Evolutionary conservation across 148 eudicot genomes (phyloP).

Genomic region (Rhododendron griersonianum): DNA sequence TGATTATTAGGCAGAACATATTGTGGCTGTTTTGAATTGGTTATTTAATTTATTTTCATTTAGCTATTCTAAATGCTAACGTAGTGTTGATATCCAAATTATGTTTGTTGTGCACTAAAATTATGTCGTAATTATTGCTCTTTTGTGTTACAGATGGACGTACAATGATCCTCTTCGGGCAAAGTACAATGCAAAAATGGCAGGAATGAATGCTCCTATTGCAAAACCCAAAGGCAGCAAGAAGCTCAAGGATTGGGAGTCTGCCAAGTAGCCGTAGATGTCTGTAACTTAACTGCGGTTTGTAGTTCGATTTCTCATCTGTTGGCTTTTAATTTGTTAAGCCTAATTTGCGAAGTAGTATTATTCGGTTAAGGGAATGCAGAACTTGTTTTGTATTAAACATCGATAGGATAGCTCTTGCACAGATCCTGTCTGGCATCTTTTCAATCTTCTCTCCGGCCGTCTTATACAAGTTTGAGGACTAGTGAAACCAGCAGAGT

Average conservation of each 20-base stretch:
- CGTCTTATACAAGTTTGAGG: neutral
- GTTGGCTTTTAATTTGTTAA: neutral
- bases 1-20: neutral
- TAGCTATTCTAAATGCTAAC: neutral
- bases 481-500: neutral
- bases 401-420: neutral
- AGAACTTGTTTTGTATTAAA: neutral
- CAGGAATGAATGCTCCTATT: conserved; percentile 25
- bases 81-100: neutral
- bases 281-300: neutral
- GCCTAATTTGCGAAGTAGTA: neutral
- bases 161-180: conserved; percentile 8
- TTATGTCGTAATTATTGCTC: neutral
- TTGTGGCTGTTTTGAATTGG: neutral
- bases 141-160: conserved; percentile 15
- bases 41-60: neutral
- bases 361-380: neutral
- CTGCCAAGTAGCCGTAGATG: neutral
- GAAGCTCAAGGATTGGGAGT: conserved; percentile 12
- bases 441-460: neutral
- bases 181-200: conserved; percentile 28
- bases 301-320: neutral
- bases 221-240: conserved; percentile 27
- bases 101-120: neutral
- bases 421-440: neutral